Evolutionary conservation across 805 yeast genomes (phyloP).

Genomic region (Lipomyces sp.): DNA sequence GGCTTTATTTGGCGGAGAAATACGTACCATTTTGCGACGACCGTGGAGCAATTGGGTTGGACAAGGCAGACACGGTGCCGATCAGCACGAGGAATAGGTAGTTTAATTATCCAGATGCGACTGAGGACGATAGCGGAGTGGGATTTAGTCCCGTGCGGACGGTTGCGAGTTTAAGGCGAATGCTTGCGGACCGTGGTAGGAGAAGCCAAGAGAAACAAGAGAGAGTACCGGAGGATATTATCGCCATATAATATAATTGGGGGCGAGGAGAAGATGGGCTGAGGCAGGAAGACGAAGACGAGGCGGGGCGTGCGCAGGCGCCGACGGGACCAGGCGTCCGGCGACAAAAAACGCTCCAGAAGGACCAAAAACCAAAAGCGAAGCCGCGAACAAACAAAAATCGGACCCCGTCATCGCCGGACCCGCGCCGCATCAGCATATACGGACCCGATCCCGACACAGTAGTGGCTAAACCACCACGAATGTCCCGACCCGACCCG

Average conservation of each 20-base stretch:
- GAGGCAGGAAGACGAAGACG: neutral
- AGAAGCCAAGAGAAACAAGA: neutral
- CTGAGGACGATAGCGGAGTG: neutral
- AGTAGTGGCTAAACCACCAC: too few species aligned
- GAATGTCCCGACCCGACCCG: too few species aligned
- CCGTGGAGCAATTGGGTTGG: neutral
- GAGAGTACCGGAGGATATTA: neutral
- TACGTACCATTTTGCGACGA: constrained; percentile 3
- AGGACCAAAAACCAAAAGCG: neutral
- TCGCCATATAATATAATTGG: neutral
- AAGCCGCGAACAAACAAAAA: neutral
- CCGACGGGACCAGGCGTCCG: constrained; percentile 1
- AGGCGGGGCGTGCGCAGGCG: constrained; percentile 4
- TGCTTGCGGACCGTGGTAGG: neutral
- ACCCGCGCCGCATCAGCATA: neutral
- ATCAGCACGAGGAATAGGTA: neutral
- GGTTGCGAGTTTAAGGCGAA: neutral
- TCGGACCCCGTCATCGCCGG: constrained; percentile 1
- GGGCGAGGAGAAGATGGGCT: neutral
- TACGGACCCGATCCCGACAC: too few species aligned
- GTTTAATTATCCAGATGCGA: neutral
- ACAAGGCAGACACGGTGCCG: neutral
- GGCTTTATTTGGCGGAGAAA: neutral
- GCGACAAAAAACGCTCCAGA: neutral
- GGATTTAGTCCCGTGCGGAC: neutral